Evolutionary conservation across 1,139 yeast genomes (phyloP).

Genomic region (Entelexis paramagnoliae): DNA sequence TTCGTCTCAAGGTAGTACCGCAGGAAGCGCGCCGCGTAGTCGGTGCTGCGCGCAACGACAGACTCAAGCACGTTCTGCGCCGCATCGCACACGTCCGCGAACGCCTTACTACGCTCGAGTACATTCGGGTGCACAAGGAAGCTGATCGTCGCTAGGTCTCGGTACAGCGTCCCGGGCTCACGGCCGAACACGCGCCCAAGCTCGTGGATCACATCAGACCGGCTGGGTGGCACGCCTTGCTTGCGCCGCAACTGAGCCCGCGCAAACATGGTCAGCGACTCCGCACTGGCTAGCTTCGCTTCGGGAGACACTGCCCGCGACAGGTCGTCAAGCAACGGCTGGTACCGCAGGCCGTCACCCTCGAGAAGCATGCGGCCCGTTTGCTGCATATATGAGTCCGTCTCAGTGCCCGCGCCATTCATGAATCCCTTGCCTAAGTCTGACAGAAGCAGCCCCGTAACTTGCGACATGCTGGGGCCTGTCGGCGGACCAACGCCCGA

Average conservation of each 20-base stretch:
- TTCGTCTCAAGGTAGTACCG: conserved; percentile 29
- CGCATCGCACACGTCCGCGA: conserved; percentile 34
- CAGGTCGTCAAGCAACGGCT: conserved; percentile 22
- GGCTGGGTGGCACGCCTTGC: background rate
- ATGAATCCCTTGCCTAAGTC: conserved; percentile 22
- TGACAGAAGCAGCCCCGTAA: conserved; percentile 21
- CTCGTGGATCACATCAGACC: conserved; percentile 21
- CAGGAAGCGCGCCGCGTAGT: conserved; percentile 31
- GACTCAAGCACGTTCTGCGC: conserved; percentile 31
- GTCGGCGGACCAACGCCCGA: conserved; percentile 14
- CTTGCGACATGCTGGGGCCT: conserved; percentile 12
- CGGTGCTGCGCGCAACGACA: conserved; percentile 28
- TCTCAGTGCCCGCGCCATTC: conserved; percentile 21
- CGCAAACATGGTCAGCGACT: conserved; percentile 16
- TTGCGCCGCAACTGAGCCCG: conserved; percentile 10
- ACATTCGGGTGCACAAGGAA: conserved; percentile 31
- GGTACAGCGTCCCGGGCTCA: conserved; percentile 30
- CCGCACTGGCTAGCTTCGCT: conserved; percentile 18
- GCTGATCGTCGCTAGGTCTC: conserved; percentile 33
- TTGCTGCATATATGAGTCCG: conserved; percentile 24
- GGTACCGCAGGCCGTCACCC: conserved; percentile 22
- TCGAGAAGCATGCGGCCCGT: conserved; percentile 25
- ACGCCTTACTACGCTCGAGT: conserved; percentile 31
- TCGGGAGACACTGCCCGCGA: conserved; percentile 18
- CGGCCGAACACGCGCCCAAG: conserved; percentile 23